A percentile compares a stretch with the other conserved stretches of the same genome.
Evolutionary conservation across 1,284 basidiomycete species (phyloP).

Genomic region (Ceratobasidium sp.): DNA sequence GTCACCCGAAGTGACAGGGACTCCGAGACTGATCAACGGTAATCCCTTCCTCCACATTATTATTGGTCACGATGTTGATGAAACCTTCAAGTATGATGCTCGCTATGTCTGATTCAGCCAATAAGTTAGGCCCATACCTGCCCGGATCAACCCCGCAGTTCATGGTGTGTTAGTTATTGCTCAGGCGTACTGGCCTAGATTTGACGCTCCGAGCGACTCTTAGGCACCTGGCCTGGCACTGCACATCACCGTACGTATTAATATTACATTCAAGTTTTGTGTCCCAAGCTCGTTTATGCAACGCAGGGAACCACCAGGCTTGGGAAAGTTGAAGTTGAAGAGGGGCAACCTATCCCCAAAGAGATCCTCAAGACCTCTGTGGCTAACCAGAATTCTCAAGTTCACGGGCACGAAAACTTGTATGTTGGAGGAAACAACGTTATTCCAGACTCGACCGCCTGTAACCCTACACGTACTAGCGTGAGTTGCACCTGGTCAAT

Average conservation of each 20-base stretch:
- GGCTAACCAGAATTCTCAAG: too few relatives aligned
- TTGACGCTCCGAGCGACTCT: background rate
- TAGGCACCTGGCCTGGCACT: conserved; percentile 23
- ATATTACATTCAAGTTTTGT: background rate
- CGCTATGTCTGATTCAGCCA: conserved; percentile 21
- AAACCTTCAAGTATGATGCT: conserved; percentile 26
- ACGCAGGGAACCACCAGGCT: conserved; percentile 26
- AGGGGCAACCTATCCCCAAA: too few relatives aligned
- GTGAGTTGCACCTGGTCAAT: background rate
- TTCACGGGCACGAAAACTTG: too few relatives aligned
- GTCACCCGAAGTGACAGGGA: background rate
- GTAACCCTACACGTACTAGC: too few relatives aligned
- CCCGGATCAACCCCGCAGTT: conserved; percentile 37
- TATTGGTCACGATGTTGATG: background rate
- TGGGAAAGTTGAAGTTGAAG: background rate
- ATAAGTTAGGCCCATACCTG: conserved; percentile 17
- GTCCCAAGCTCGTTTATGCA: conserved; percentile 23
- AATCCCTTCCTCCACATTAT: background rate
- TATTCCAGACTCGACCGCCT: too few relatives aligned
- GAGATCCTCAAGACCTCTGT: too few relatives aligned
- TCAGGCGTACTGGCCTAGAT: too few relatives aligned
- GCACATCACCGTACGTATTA: conserved; percentile 24
- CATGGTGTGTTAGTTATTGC: conserved; percentile 21
- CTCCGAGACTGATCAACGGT: conserved; percentile 13
- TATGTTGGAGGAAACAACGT: too few relatives aligned